Conservation (phyloP, 495 filamentous ascomycete species). For the Talaromyces stipitatus region DNA sequence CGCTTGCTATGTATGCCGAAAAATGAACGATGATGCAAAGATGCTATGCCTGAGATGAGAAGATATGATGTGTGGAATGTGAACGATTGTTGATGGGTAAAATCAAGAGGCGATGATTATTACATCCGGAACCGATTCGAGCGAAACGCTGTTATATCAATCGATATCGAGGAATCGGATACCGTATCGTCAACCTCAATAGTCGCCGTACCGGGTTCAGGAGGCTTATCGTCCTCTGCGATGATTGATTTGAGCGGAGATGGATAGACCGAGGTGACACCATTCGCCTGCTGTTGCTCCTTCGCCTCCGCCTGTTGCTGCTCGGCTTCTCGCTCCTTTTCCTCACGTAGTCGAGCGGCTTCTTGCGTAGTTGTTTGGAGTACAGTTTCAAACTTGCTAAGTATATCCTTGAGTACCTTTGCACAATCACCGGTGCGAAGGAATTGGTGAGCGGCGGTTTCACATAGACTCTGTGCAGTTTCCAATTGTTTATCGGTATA, state of each 20-base stretch:
- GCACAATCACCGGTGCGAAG: slow-evolving; percentile 75
- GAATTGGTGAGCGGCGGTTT: slow-evolving; percentile 80
- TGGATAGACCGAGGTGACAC: neutral
- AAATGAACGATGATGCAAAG: neutral
- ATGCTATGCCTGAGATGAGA: neutral
- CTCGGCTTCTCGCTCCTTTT: slow-evolving; percentile 24
- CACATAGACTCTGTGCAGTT: slow-evolving; percentile 69
- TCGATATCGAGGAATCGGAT: slow-evolving; percentile 26
- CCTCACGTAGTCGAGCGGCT: slow-evolving; percentile 27
- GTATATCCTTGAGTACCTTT: slow-evolving; percentile 62
- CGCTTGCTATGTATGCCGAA: neutral
- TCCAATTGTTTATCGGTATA: slow-evolving; percentile 69
- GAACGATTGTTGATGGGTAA: neutral
- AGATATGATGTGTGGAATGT: neutral
- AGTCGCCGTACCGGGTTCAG: slow-evolving; percentile 7
- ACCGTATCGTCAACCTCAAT: slow-evolving; percentile 40
- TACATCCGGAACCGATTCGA: slow-evolving; percentile 16
- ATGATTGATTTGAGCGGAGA: slow-evolving; percentile 13
- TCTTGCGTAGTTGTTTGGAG: slow-evolving; percentile 32
- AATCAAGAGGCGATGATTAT: neutral
- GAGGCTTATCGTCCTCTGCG: slow-evolving; percentile 5
- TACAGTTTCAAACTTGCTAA: slow-evolving; percentile 41
- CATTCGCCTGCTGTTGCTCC: slow-evolving; percentile 3
- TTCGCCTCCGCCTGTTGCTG: slow-evolving; percentile 9
- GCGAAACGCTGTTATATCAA: slow-evolving; percentile 37